Evolutionary conservation across 208 protist genomes (phyloP), one percentile per base, ranked within the genome.

Genomic region (Acanthamoeba triangularis): DNA sequence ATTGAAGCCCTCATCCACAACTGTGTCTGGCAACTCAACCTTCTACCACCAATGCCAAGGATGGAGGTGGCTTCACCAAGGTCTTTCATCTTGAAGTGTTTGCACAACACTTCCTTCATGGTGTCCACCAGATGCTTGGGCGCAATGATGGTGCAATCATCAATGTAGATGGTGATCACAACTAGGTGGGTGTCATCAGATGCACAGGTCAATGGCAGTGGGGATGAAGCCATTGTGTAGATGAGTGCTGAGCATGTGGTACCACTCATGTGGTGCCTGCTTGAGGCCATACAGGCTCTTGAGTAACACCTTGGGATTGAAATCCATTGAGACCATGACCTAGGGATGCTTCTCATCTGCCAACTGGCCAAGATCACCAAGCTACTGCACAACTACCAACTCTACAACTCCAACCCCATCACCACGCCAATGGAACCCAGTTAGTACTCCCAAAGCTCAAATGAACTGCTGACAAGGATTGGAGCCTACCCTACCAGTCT

Each of bases 271-370:
- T n/a, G 65, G 90, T 37, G 90, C 90, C 44, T 94, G 90, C 47
- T 94, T 94, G 49, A 94, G 90, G 1, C 90, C 33, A 30, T 94
- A 94, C 18, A 94, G 56, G n/a, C 65, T 82, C n/a, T 80, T 82
- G 2, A 41, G 23, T 0, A 94, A 63, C 1, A n/a, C 37, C 37
- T 41, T 41, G 37, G 37, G 2, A 41, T 41, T 3, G 3, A 41
- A 3, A 41, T 41, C 3, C 37, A 41, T 3, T 41, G 37, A 41
- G 37, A 41, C 37, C 37, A 41, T 4, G 3, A 41, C 2, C 37
- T 4, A 41, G 37, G 37, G 37, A 41, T 3, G 3, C 37, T 41
- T 3, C 3, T 4, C 37, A 41, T 41, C 37, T 41, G 37, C 37
- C 37, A 41, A 41, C 37, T 3, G 37, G 37, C 37, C 37, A 41